phyloP scores from a whole-genome alignment of 176 grass and related monocot species.

The Oryza glumipatula region DNA sequence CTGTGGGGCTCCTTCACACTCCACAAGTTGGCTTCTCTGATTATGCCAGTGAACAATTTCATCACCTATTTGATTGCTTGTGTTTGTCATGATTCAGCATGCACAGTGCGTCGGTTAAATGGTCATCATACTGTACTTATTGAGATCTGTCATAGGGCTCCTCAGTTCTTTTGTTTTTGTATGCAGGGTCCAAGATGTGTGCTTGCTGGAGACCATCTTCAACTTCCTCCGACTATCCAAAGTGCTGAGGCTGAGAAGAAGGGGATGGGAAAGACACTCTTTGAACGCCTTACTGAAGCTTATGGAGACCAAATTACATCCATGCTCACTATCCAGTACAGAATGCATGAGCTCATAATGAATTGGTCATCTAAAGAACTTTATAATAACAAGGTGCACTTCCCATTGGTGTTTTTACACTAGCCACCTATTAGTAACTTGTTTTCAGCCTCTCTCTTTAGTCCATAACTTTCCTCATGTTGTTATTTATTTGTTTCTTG shows the following conservation, averaged over 20 bases:
- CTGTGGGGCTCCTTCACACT: slow-evolving; percentile 2
- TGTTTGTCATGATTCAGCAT: slow-evolving; percentile 28
- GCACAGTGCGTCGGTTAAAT: background rate
- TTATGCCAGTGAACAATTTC: background rate
- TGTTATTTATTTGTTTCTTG: slow-evolving; percentile 6
- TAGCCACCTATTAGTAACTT: slow-evolving; percentile 4
- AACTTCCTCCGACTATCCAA: slow-evolving; percentile 92
- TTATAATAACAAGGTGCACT: slow-evolving; percentile 79
- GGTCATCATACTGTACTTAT: slow-evolving; percentile 6
- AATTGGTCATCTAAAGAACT: slow-evolving; percentile 98
- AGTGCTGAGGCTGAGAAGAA: slow-evolving; percentile 94
- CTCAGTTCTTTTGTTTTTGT: slow-evolving; percentile 23
- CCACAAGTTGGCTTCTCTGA: background rate
- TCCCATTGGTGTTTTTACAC: slow-evolving; percentile 6
- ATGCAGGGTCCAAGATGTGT: slow-evolving; percentile 82
- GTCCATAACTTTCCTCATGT: background rate
- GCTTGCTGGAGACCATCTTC: slow-evolving; percentile 94
- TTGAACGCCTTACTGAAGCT: slow-evolving; percentile 81
- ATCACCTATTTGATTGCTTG: slow-evolving; percentile 5
- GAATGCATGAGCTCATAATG: slow-evolving; percentile 96
- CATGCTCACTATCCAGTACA: slow-evolving; percentile 94
- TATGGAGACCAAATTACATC: slow-evolving; percentile 77
- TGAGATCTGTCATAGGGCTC: background rate
- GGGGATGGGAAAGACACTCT: slow-evolving; percentile 90
- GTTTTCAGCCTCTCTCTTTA: background rate